A percentile compares a stretch with the other conserved stretches of the same genome.
Conservation (phyloP, 371 early-diverging fungal genomes). For the Mortierella sp. region DNA sequence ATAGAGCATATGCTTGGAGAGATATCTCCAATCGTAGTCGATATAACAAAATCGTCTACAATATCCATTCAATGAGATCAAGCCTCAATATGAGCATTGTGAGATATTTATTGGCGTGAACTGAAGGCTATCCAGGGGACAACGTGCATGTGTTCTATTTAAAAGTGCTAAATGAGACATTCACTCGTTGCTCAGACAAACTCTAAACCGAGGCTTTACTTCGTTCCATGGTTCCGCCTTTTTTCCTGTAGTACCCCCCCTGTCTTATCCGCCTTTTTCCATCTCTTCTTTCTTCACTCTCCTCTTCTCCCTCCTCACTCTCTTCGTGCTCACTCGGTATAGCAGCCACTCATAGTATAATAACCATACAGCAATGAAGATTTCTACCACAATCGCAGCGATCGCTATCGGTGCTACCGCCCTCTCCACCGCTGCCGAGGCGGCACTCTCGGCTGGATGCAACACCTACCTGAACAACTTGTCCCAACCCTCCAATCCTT, state of each 20-base stretch:
- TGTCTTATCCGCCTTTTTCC: slow-evolving; percentile 2
- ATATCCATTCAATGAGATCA: too few species aligned
- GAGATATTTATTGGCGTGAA: too few species aligned
- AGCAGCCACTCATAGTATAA: not conserved
- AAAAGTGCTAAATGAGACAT: too few species aligned
- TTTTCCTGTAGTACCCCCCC: not conserved
- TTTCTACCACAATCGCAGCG: slow-evolving; percentile 23
- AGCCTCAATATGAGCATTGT: too few species aligned
- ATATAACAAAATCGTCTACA: too few species aligned
- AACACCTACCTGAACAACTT: slow-evolving; percentile 21
- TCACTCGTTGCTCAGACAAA: too few species aligned
- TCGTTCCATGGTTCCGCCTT: not conserved
- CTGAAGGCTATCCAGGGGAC: too few species aligned
- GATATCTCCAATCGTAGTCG: too few species aligned
- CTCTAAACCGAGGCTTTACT: too few species aligned
- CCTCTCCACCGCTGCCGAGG: slow-evolving; percentile 22
- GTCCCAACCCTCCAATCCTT: slow-evolving; percentile 17
- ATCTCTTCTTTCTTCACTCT: not conserved
- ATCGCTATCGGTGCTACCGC: slow-evolving; percentile 31
- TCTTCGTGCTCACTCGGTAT: not conserved
- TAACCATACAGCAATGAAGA: slow-evolving; percentile 28
- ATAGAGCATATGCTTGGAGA: too few species aligned
- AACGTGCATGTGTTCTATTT: too few species aligned
- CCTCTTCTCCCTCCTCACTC: not conserved
- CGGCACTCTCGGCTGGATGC: slow-evolving; percentile 40